Evolutionary conservation across 2,329 filamentous ascomycete genomes (phyloP).

Genomic region (Diaporthe batatas): DNA sequence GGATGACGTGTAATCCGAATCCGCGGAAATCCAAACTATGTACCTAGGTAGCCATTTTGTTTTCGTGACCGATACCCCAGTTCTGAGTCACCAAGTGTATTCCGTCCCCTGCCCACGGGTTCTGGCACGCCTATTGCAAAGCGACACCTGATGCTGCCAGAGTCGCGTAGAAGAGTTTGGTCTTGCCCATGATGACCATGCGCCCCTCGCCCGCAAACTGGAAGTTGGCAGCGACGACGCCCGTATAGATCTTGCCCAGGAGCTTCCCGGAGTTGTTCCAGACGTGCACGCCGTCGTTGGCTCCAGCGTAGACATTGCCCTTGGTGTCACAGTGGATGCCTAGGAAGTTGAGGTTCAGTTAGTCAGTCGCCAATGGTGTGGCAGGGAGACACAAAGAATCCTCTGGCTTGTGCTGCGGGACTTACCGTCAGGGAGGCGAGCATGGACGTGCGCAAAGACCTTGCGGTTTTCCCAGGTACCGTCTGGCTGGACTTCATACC

Average conservation of each 20-base stretch:
- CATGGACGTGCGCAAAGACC: conserved; percentile 68
- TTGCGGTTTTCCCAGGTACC: conserved; percentile 63
- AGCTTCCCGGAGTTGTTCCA: conserved; percentile 61
- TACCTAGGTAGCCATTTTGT: not conserved
- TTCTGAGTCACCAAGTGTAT: not conserved
- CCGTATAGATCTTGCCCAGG: conserved; percentile 69
- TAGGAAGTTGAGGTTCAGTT: conserved; percentile 55
- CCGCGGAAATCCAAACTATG: not conserved
- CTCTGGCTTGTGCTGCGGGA: conserved; percentile 6
- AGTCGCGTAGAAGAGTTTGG: conserved; percentile 52
- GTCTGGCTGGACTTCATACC: conserved; percentile 59
- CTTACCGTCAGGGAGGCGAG: conserved; percentile 70
- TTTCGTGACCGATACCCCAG: not conserved
- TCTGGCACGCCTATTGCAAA: not conserved
- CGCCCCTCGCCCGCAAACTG: conserved; percentile 56
- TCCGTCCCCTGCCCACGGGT: too few species aligned
- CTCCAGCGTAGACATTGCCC: conserved; percentile 67
- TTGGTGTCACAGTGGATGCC: conserved; percentile 66
- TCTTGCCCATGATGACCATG: conserved; percentile 54
- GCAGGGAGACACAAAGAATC: not conserved
- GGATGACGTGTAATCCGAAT: not conserved
- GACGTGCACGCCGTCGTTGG: conserved; percentile 63
- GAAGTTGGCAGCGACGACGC: conserved; percentile 60
- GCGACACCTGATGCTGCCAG: conserved; percentile 44
- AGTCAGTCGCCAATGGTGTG: conserved; percentile 49